These are phyloP conservation scores for Podosphaera xanthii DNA, from an alignment of 2,329 filamentous ascomycete genomes.

Conservation along the genomic window DNA sequence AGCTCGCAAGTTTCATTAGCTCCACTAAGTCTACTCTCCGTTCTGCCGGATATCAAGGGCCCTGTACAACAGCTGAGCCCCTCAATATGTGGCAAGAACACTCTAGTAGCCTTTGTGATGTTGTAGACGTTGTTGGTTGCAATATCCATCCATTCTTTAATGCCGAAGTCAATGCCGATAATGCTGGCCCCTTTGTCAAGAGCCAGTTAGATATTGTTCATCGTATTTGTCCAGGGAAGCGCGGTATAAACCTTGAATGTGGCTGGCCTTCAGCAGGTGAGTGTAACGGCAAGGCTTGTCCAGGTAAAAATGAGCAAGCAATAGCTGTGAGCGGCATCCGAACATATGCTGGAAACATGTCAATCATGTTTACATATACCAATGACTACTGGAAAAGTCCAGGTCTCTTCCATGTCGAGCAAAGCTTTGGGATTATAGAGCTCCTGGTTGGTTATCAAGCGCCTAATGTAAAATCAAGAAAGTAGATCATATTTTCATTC, in stretches of 20 bases:
- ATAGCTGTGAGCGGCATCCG: slow-evolving; percentile 51
- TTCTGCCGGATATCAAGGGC: slow-evolving; percentile 44
- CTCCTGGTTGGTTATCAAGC: slow-evolving; percentile 4
- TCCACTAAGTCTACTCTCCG: slow-evolving; percentile 40
- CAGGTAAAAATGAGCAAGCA: slow-evolving; percentile 43
- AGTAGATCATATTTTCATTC: too few species aligned
- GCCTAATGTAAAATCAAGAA: too few species aligned
- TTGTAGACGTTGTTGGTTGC: slow-evolving; percentile 56
- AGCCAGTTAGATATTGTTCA: slow-evolving; percentile 50
- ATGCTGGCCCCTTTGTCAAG: slow-evolving; percentile 56
- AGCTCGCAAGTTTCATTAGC: slow-evolving; percentile 49
- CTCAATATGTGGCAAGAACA: slow-evolving; percentile 51
- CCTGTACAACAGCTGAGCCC: slow-evolving; percentile 69
- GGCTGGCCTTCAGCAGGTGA: slow-evolving; percentile 61
- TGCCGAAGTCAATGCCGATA: slow-evolving; percentile 31
- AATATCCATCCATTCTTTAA: slow-evolving; percentile 97
- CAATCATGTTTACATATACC: slow-evolving; percentile 61
- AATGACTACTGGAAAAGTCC: slow-evolving; percentile 65
- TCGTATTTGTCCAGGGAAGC: slow-evolving; percentile 45
- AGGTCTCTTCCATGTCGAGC: slow-evolving; percentile 51
- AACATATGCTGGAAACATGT: slow-evolving; percentile 37
- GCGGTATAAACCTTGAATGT: slow-evolving; percentile 66
- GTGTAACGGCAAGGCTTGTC: slow-evolving; percentile 49
- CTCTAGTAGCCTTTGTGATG: slow-evolving; percentile 38
- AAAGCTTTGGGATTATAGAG: slow-evolving; percentile 41